Evolutionary conservation across 116 monocot genomes (phyloP).

Genomic region (Zostera marina): DNA sequence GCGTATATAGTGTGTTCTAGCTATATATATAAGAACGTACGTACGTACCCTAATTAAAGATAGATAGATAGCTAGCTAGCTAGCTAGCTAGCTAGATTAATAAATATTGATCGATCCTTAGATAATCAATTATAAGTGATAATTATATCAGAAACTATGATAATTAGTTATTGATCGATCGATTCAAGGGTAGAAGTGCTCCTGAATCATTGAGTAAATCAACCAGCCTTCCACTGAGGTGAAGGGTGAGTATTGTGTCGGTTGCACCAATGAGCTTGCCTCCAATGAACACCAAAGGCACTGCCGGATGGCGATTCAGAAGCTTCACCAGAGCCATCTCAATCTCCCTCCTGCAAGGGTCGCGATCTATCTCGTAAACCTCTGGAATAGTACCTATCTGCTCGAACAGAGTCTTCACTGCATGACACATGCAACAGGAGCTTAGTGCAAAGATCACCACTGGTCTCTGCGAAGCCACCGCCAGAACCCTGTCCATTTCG

Average conservation of each 20-base stretch:
- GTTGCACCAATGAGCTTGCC: not conserved
- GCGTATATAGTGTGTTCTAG: too few species aligned
- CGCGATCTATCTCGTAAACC: slow-evolving; percentile 23
- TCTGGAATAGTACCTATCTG: slow-evolving; percentile 17
- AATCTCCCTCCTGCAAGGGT: slow-evolving; percentile 27
- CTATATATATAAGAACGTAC: too few species aligned
- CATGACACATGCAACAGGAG: slow-evolving; percentile 33
- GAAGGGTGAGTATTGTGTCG: not conserved
- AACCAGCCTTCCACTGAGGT: slow-evolving; percentile 1
- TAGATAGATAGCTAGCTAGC: too few species aligned
- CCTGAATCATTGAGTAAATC: not conserved
- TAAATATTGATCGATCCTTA: too few species aligned
- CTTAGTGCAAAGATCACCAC: slow-evolving; percentile 34
- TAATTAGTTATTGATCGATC: too few species aligned
- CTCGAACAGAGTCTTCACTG: slow-evolving; percentile 16
- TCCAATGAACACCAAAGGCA: slow-evolving; percentile 11
- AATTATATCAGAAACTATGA: too few species aligned
- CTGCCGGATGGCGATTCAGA: slow-evolving; percentile 9
- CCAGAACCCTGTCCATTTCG: slow-evolving; percentile 20
- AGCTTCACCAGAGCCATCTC: slow-evolving; percentile 22
- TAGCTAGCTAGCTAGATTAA: too few species aligned
- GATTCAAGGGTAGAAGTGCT: not conserved
- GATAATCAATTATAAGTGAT: too few species aligned
- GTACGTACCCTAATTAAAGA: too few species aligned
- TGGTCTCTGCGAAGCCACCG: slow-evolving; percentile 16